Base-by-base conservation (phyloP, 306 rosid species). In the Bauhinia variegata region DNA sequence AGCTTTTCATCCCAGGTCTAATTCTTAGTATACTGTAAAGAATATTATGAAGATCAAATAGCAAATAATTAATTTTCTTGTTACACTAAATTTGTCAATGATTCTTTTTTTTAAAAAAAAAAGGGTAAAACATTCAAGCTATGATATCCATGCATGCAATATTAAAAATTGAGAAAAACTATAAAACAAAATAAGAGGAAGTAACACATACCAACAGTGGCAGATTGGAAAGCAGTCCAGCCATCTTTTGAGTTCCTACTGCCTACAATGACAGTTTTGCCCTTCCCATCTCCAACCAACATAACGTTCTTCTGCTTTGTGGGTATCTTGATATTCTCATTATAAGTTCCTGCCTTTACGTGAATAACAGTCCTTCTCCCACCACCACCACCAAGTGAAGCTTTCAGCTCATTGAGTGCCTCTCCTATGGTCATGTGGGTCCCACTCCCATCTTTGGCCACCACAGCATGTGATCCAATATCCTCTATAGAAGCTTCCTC, bases 361-460 rank as follows among this genome's bases (percentile, higher is more conserved):
- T 78, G 61, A 68, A 78, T 68, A 8, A 78, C 79, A 43, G 75
- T 39, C 37, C 79, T 73, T 7, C 75, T 67, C 38, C 72, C 41
- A 36, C 2, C 28, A 23, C 28, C 82, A 5, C 12, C n/a, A 8
- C 28, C 75, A 67, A 54, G 33, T 9, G 41, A 52, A 10, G 55
- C 76, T 53, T 14, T 46, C 30, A 63, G 14, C 6, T 13, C 9
- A 5, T 36, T 33, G 0, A 78, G 17, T 14, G 83, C 83, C 62
- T 68, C 79, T 9, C 53, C 62, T 8, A 73, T 56, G 2, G 63
- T 73, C 47, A n/a, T 52, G 63, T 73, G 79, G 6, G 72, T 73
- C 17, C 83, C 79, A 54, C 79, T 78, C 50, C 83, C 79, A 30
- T 78, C 83, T 72, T 54, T 49, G 12, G 83, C 76, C 70, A 79